Conservation (phyloP, 352 stramenopile species). For the Globisporangium radiosum region DNA sequence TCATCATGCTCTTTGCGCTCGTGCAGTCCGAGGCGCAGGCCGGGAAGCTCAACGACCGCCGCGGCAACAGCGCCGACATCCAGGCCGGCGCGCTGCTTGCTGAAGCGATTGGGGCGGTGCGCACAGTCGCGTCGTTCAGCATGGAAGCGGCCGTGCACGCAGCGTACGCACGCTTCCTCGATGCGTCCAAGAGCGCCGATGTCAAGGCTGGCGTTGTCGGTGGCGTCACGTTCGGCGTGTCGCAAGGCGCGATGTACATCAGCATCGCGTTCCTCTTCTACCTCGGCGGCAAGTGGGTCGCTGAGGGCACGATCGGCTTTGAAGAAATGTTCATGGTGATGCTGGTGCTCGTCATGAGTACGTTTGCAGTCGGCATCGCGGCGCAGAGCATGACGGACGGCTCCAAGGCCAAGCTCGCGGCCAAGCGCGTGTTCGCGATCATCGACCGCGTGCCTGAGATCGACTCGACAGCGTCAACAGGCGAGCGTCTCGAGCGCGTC, state of each 20-base stretch:
- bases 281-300: conserved; percentile 37
- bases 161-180: conserved; percentile 22
- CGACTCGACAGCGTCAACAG: neutral
- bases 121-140: conserved; percentile 34
- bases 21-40: conserved; percentile 35
- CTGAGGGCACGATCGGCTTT: conserved; percentile 29
- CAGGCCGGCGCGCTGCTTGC: conserved; percentile 29
- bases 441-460: conserved; percentile 32
- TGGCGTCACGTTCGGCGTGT: conserved; percentile 43
- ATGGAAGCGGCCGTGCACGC: conserved; percentile 26
- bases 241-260: conserved; percentile 44
- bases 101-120: conserved; percentile 44
- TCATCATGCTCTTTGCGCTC: conserved; percentile 28
- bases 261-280: conserved; percentile 62
- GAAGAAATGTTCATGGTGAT: conserved; percentile 33
- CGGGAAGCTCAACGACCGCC: conserved; percentile 26
- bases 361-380: conserved; percentile 25
- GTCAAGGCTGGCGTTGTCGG: conserved; percentile 24
- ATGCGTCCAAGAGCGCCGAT: conserved; percentile 17
- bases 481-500: neutral
- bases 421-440: conserved; percentile 30
- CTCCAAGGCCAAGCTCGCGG: conserved; percentile 22
- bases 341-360: conserved; percentile 28
- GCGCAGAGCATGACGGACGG: conserved; percentile 22
- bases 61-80: conserved; percentile 35